Percentiles rank a stretch among this genome's conserved stretches.
Evolutionary conservation across 2,329 filamentous ascomycete species (phyloP).

Genomic region (Ustulina deusta): DNA sequence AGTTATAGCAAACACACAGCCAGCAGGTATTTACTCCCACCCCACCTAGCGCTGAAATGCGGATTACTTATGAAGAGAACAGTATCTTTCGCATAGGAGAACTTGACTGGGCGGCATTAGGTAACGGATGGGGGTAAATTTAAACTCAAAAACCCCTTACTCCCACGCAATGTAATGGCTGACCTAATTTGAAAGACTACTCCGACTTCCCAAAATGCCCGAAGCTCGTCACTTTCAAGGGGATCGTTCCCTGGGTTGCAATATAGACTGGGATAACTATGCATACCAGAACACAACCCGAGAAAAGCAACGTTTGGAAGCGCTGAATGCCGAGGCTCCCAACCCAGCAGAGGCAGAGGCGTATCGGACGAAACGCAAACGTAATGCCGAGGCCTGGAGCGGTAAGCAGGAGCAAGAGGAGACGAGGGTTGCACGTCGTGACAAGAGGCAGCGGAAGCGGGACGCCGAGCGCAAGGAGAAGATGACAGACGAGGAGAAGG

Average conservation of each 20-base stretch:
- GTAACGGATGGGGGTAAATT: slow-evolving; percentile 77
- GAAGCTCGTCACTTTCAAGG: slow-evolving; percentile 81
- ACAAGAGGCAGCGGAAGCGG: slow-evolving; percentile 72
- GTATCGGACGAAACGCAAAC: slow-evolving; percentile 65
- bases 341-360: slow-evolving; percentile 49
- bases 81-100: slow-evolving; percentile 84
- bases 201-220: slow-evolving; percentile 93
- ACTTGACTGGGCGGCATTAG: slow-evolving; percentile 86
- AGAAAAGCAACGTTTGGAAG: slow-evolving; percentile 72
- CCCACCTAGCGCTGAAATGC: neutral
- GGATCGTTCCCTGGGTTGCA: slow-evolving; percentile 71
- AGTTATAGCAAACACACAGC: slow-evolving; percentile 91
- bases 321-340: slow-evolving; percentile 57
- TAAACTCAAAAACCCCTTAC: neutral
- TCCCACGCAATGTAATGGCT: neutral
- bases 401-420: slow-evolving; percentile 75
- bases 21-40: slow-evolving; percentile 62
- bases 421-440: slow-evolving; percentile 69
- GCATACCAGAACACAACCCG: slow-evolving; percentile 78
- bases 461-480: slow-evolving; percentile 72
- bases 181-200: slow-evolving; percentile 57
- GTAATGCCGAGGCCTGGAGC: slow-evolving; percentile 79
- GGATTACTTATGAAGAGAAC: slow-evolving; percentile 14
- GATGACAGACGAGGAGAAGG: slow-evolving; percentile 78
- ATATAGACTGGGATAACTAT: slow-evolving; percentile 75